These are phyloP conservation scores for Cercospora beticola DNA, from an alignment of 2,329 filamentous ascomycete genomes.

Conservation along the genomic window DNA sequence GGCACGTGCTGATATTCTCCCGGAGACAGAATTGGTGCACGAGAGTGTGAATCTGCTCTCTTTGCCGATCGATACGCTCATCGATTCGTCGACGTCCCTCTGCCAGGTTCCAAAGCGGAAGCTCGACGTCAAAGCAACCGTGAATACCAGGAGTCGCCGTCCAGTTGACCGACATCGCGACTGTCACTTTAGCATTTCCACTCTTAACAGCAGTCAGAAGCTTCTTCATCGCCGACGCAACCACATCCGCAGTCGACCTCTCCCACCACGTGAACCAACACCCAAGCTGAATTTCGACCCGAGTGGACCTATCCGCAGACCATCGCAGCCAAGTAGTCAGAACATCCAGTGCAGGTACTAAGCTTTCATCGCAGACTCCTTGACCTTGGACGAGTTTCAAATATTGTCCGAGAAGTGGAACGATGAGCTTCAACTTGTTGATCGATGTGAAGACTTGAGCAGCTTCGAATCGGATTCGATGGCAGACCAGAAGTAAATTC, in stretches of 20 bases:
- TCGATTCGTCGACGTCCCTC: neutral
- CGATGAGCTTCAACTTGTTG: neutral
- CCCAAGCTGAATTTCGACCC: neutral
- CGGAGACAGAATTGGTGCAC: neutral
- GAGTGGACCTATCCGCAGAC: neutral
- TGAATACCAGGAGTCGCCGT: neutral
- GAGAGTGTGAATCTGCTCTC: neutral
- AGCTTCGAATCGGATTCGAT: neutral
- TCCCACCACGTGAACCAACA: constrained; percentile 11
- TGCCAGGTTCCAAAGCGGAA: constrained; percentile 1
- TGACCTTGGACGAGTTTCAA: neutral
- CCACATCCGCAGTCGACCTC: neutral
- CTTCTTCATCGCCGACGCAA: neutral
- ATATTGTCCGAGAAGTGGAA: neutral
- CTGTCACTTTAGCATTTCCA: neutral
- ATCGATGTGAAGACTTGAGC: neutral
- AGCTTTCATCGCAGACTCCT: neutral
- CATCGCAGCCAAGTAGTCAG: constrained; percentile 7
- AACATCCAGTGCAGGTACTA: neutral
- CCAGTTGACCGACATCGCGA: neutral
- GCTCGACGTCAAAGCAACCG: neutral
- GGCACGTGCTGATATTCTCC: neutral
- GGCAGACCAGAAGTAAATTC: neutral
- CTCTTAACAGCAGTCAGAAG: neutral
- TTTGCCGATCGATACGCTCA: neutral